phyloP scores from a whole-genome alignment of 1,284 basidiomycete species.

The Leccinum pachyderme region DNA sequence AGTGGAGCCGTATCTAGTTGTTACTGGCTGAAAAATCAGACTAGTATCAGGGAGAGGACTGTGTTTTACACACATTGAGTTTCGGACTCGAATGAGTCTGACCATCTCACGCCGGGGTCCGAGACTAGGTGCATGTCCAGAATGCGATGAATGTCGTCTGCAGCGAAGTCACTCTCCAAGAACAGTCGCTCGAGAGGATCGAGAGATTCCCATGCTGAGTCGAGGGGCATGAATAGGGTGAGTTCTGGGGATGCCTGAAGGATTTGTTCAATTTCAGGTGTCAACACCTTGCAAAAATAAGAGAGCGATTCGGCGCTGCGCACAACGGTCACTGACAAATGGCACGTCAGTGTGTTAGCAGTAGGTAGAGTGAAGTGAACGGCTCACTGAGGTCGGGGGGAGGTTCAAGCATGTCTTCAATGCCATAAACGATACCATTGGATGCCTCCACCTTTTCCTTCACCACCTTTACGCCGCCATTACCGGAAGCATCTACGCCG shows the following conservation, averaged over 20 bases:
- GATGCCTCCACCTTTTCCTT: conserved; percentile 56
- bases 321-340: conserved; percentile 40
- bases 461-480: conserved; percentile 61
- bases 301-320: conserved; percentile 58
- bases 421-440: conserved; percentile 80
- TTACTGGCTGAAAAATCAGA: conserved; percentile 47
- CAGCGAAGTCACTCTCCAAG: conserved; percentile 82
- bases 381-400: conserved; percentile 74
- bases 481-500: conserved; percentile 72
- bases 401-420: conserved; percentile 74
- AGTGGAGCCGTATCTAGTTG: conserved; percentile 64
- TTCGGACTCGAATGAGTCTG: conserved; percentile 54
- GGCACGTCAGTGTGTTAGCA: conserved; percentile 1
- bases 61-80: conserved; percentile 50
- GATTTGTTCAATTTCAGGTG: conserved; percentile 50
- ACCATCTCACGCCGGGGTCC: conserved; percentile 58
- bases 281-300: conserved; percentile 70
- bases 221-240: conserved; percentile 88
- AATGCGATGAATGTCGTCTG: conserved; percentile 75
- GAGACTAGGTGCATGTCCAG: conserved; percentile 74
- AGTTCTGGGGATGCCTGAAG: conserved; percentile 69
- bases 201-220: conserved; percentile 73
- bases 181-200: conserved; percentile 76
- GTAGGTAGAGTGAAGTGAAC: background rate
- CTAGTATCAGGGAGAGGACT: conserved; percentile 3